Evolutionary conservation across 352 stramenopile genomes (phyloP).

Genomic region (Phytopythium oedochilum): DNA sequence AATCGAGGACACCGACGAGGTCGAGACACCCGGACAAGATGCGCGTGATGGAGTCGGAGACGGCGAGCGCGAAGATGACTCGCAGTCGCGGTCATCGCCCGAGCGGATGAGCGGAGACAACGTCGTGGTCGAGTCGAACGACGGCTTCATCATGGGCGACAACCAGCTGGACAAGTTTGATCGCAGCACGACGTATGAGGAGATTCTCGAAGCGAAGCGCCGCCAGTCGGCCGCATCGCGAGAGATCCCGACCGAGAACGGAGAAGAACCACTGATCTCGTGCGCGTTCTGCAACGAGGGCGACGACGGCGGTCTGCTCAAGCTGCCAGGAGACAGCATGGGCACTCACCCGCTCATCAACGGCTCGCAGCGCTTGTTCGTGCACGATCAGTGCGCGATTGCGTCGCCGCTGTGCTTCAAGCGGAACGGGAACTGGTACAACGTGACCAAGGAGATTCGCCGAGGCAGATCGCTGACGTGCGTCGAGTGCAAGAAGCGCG

Average conservation of each 20-base stretch:
- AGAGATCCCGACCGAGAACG: constrained; percentile 18
- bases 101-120: constrained; percentile 14
- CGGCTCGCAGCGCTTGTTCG: constrained; percentile 67
- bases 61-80: background rate
- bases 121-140: constrained; percentile 78
- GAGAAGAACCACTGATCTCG: constrained; percentile 46
- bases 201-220: constrained; percentile 58
- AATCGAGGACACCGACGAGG: constrained; percentile 1
- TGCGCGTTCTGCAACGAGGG: constrained; percentile 79
- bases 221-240: constrained; percentile 23
- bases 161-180: constrained; percentile 85
- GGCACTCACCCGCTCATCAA: constrained; percentile 65
- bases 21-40: background rate
- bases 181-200: constrained; percentile 43
- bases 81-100: background rate
- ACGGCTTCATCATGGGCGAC: constrained; percentile 77
- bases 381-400: constrained; percentile 85
- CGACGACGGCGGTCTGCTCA: constrained; percentile 64
- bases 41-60: background rate
- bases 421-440: constrained; percentile 73
- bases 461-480: constrained; percentile 64
- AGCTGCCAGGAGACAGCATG: constrained; percentile 74
- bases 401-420: constrained; percentile 83
- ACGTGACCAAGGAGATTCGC: constrained; percentile 78
- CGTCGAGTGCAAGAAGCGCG: constrained; percentile 61